Base-by-base conservation (phyloP, 495 filamentous ascomycete genomes). In the Clavariopsis aquatica region DNA sequence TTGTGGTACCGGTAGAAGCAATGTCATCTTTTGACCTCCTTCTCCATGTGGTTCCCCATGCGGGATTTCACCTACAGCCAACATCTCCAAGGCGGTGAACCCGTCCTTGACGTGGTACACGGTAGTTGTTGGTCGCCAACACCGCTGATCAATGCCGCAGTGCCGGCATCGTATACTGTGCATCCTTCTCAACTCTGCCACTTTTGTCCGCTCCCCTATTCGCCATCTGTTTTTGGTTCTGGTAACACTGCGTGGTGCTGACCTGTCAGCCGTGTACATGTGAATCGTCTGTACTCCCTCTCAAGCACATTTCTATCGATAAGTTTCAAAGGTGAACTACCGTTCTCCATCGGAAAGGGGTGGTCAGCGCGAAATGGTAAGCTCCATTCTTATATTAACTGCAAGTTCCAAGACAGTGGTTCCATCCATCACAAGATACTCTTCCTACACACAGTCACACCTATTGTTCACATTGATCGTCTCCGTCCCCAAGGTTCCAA, bases 221-320 rank as follows among this genome's bases (percentile, higher is more conserved):
- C 19, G 20, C 31, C 4, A 17, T 43, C 13, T 43, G 38, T 43
- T 43, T 36, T 46, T 65, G 13, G 17, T 28, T 34, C 34, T 47
- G 31, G 57, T 61, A 29, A 38, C 63, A 66, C 63, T 46, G 51
- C n/a, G n/a, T n/a, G 54, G 23, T 55, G 31, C 57, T 60, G 34
- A 60, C 56, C 29, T 41, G 55, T 66, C 57, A 66, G 56, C 63
- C 54, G 57, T 9, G 49, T 51, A 10, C 22, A 19, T 41, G 22
- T 46, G n/a, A 31, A 29, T 49, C 20, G 27, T 55, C 26, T 60
- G n/a, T 54, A 8, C 36, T 38, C 54, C 12, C 10, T 51, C 49
- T 38, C 0, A 0, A 10, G 22, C n/a, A 5, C 31, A 45, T 43
- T 28, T 45, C 31, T 23, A 24, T 29, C 27, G 23, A 29, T 43